A percentile compares a stretch with the other conserved stretches of the same genome.
Evolutionary conservation across 805 yeast genomes (phyloP).

Genomic region (Saccharomycopsis fermentans): DNA sequence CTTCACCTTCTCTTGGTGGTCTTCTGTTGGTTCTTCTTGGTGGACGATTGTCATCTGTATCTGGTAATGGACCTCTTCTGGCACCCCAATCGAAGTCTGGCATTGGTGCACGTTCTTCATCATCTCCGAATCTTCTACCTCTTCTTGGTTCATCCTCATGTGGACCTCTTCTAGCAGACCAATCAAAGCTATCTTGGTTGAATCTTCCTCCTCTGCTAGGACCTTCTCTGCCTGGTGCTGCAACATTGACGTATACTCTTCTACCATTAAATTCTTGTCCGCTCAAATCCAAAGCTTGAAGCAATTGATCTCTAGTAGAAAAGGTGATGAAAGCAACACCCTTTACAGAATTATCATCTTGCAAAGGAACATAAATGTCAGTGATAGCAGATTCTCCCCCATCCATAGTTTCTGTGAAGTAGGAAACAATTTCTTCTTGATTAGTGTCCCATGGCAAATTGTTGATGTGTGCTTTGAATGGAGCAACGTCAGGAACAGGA

Average conservation of each 20-base stretch:
- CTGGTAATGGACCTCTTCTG: constrained; percentile 19
- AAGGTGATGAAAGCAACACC: constrained; percentile 88
- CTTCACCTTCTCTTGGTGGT: constrained; percentile 42
- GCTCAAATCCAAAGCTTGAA: constrained; percentile 57
- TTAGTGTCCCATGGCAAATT: constrained; percentile 76
- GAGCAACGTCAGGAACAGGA: constrained; percentile 87
- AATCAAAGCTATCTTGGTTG: constrained; percentile 31
- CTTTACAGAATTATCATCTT: constrained; percentile 65
- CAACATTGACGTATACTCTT: constrained; percentile 64
- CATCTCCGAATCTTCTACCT: constrained; percentile 27
- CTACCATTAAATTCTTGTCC: constrained; percentile 67
- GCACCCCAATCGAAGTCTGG: constrained; percentile 28
- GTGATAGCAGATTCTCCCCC: constrained; percentile 32
- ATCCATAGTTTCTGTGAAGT: constrained; percentile 40
- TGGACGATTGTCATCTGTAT: constrained; percentile 18
- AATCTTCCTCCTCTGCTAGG: constrained; percentile 21
- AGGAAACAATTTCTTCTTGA: constrained; percentile 53
- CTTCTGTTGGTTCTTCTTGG: constrained; percentile 22
- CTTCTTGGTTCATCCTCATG: constrained; percentile 31
- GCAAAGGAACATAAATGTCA: constrained; percentile 57
- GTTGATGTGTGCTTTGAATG: constrained; percentile 80
- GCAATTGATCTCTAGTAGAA: constrained; percentile 66
- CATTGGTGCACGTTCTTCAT: constrained; percentile 31
- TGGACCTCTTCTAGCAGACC: constrained; percentile 42
- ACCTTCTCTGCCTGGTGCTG: constrained; percentile 49